Conservation (phyloP, 2,329 filamentous ascomycete genomes). For the Hymenoscyphus fraxineus region DNA sequence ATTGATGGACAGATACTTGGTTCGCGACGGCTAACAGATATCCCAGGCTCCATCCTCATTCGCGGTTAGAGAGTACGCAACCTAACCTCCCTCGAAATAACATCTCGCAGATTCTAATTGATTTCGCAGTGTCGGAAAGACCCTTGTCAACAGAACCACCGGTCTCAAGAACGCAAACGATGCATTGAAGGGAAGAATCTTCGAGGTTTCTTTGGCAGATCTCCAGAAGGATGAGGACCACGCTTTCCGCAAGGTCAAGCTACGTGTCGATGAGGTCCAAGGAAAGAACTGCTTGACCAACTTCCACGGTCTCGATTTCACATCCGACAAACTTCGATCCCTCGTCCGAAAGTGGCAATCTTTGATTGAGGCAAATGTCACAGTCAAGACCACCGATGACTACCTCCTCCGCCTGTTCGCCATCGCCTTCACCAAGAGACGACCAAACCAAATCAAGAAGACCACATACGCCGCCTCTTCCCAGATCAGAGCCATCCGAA, state of each 20-base stretch:
- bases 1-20: constrained; percentile 8
- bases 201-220: constrained; percentile 98
- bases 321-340: constrained; percentile 98
- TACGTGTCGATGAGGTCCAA: constrained; percentile 97
- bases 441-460: constrained; percentile 99
- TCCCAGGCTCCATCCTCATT: constrained; percentile 86
- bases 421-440: constrained; percentile 98
- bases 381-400: constrained; percentile 99
- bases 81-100: constrained; percentile 15
- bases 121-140: constrained; percentile 87
- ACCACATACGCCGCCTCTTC: constrained; percentile 97
- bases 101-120: constrained; percentile 33
- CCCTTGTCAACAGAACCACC: constrained; percentile 97
- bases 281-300: constrained; percentile 99
- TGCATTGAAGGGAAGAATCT: constrained; percentile 95
- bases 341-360: constrained; percentile 99
- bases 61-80: constrained; percentile 81
- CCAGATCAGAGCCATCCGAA: constrained; percentile 95
- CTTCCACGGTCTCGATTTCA: constrained; percentile 99
- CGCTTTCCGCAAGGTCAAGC: constrained; percentile 99
- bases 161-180: constrained; percentile 99
- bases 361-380: constrained; percentile 98
- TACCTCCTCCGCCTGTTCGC: constrained; percentile 99
- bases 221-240: constrained; percentile 99
- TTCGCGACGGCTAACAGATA: constrained; percentile 28